Evolutionary conservation across 2,329 filamentous ascomycete species (phyloP).

Genomic region (Lojkania enalia): DNA sequence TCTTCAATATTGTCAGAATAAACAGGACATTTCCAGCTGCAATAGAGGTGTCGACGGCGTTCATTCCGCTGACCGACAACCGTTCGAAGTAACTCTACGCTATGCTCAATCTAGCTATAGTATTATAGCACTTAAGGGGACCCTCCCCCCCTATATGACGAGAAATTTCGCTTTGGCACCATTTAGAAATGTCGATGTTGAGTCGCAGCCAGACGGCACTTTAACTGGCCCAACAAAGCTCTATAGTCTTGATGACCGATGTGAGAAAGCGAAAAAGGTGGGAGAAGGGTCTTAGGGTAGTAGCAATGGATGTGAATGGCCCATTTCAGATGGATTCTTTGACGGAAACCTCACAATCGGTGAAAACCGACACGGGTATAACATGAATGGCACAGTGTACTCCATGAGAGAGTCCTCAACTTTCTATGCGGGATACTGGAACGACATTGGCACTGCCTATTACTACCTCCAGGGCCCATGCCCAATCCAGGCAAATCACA

Average conservation of each 20-base stretch:
- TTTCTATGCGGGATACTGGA: constrained; percentile 51
- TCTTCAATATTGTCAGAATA: constrained; percentile 45
- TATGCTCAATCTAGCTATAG: constrained; percentile 54
- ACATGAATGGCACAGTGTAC: background rate
- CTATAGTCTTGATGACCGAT: constrained; percentile 42
- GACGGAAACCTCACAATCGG: constrained; percentile 7
- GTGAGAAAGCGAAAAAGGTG: constrained; percentile 23
- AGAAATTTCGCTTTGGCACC: constrained; percentile 50
- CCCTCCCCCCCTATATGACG: constrained; percentile 50
- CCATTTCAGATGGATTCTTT: too few relatives aligned
- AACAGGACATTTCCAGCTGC: background rate
- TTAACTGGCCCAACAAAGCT: constrained; percentile 33
- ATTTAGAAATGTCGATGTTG: constrained; percentile 39
- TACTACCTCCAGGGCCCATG: constrained; percentile 42
- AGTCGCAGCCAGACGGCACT: constrained; percentile 8
- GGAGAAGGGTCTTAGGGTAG: too few relatives aligned
- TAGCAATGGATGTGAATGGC: too few relatives aligned
- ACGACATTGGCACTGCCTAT: constrained; percentile 34
- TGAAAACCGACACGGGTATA: background rate
- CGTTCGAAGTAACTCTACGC: constrained; percentile 32
- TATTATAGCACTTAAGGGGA: constrained; percentile 53
- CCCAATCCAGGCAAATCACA: constrained; percentile 36
- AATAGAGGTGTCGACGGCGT: constrained; percentile 26
- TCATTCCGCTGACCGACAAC: constrained; percentile 37
- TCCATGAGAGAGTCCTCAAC: constrained; percentile 31